Conservation (phyloP, 2,329 filamentous ascomycete genomes). For the Alternaria sp. region DNA sequence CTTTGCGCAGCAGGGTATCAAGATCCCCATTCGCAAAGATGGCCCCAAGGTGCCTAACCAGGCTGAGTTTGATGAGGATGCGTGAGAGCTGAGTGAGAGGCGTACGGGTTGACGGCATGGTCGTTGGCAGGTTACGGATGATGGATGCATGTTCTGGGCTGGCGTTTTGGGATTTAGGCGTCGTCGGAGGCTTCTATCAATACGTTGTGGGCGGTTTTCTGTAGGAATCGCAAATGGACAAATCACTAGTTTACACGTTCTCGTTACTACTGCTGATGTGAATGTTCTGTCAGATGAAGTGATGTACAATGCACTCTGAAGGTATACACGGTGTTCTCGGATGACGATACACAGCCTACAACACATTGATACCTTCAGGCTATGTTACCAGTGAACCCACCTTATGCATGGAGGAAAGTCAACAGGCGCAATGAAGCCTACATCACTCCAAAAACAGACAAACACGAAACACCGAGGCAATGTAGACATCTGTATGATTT, state of each 20-base stretch:
- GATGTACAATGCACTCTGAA: background rate
- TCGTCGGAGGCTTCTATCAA: background rate
- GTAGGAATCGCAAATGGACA: background rate
- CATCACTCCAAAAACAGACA: background rate
- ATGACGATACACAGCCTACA: background rate
- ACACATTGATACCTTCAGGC: background rate
- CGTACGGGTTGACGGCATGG: background rate
- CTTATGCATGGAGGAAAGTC: background rate
- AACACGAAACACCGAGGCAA: background rate
- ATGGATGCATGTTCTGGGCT: background rate
- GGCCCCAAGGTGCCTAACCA: constrained; percentile 60
- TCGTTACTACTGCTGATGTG: background rate
- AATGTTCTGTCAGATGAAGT: background rate
- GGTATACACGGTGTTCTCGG: background rate
- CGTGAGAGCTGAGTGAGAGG: constrained; percentile 17
- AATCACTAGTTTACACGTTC: background rate
- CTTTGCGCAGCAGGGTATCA: constrained; percentile 93
- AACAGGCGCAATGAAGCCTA: background rate
- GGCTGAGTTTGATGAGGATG: constrained; percentile 54
- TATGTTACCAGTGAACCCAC: background rate
- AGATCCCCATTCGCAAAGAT: constrained; percentile 95
- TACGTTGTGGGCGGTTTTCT: background rate
- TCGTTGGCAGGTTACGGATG: background rate
- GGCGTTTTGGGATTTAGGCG: background rate
- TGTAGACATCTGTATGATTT: background rate